A percentile compares a stretch with the other conserved stretches of the same genome.
Conservation (phyloP, 2,329 filamentous ascomycete species). For the Colletotrichum echinochloae region DNA sequence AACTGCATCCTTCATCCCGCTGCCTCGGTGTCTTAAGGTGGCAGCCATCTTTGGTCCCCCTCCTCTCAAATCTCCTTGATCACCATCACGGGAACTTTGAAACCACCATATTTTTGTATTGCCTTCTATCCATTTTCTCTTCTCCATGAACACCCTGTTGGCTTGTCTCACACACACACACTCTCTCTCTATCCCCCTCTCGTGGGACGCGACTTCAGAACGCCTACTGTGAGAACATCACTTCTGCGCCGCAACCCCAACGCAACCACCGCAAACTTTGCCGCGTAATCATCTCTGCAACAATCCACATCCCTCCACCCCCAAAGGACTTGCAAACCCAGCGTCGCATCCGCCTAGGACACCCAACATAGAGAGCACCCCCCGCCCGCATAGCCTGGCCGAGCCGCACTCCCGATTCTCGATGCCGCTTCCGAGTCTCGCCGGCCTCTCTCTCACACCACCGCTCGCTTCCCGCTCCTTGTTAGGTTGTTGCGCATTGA, state of each 20-base stretch:
- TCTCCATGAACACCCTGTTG: too few species aligned
- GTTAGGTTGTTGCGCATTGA: neutral
- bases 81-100: constrained; percentile 17
- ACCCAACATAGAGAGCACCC: neutral
- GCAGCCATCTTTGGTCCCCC: neutral
- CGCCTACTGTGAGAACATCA: neutral
- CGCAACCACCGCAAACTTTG: constrained; percentile 6
- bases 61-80: constrained; percentile 17
- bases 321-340: neutral
- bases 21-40: constrained; percentile 11
- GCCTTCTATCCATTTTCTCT: neutral
- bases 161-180: too few species aligned
- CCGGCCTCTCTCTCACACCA: constrained; percentile 3
- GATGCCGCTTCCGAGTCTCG: constrained; percentile 20
- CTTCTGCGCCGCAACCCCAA: too few species aligned
- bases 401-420: constrained; percentile 25
- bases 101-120: constrained; percentile 10
- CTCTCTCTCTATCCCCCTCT: neutral
- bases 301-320: neutral
- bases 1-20: constrained; percentile 29
- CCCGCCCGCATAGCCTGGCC: constrained; percentile 22
- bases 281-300: constrained; percentile 22
- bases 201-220: neutral
- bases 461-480: too few species aligned
- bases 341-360: constrained; percentile 8